phyloP scores from a whole-genome alignment of 2,329 filamentous ascomycete genomes.

The Penicillium concentricum region DNA sequence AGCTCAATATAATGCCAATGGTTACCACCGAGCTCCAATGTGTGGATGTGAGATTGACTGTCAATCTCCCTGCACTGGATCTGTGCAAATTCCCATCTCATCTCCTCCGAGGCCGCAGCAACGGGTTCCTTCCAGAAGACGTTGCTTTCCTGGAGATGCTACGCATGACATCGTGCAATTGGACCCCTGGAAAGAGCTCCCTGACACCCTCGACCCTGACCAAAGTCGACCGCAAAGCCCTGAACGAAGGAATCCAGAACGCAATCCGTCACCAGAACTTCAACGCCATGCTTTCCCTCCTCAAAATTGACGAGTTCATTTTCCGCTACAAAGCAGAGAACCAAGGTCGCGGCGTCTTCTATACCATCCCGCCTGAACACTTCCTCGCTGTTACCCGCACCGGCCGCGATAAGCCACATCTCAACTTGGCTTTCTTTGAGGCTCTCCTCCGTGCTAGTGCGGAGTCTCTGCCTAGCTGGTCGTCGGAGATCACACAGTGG shows the following conservation, averaged over 20 bases:
- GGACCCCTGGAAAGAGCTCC: not conserved
- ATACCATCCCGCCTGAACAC: conserved; percentile 34
- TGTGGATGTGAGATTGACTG: conserved; percentile 5
- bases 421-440: conserved; percentile 29
- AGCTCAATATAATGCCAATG: conserved; percentile 22
- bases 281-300: conserved; percentile 33
- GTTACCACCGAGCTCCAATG: conserved; percentile 21
- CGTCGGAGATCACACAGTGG: conserved; percentile 39
- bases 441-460: conserved; percentile 39
- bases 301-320: conserved; percentile 40
- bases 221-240: conserved; percentile 28
- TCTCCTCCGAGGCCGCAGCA: conserved; percentile 28
- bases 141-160: conserved; percentile 38
- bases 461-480: conserved; percentile 38
- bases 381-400: conserved; percentile 33
- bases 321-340: conserved; percentile 17
- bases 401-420: conserved; percentile 19
- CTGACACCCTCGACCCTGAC: not conserved
- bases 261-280: conserved; percentile 38
- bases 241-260: conserved; percentile 42
- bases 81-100: conserved; percentile 28
- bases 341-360: conserved; percentile 7
- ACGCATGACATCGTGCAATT: conserved; percentile 28
- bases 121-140: conserved; percentile 32
- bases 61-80: conserved; percentile 20